Evolutionary conservation across 2,329 filamentous ascomycete species (phyloP), one percentile per base, ranked within the genome.

Genomic region (Penicillium sp.): DNA sequence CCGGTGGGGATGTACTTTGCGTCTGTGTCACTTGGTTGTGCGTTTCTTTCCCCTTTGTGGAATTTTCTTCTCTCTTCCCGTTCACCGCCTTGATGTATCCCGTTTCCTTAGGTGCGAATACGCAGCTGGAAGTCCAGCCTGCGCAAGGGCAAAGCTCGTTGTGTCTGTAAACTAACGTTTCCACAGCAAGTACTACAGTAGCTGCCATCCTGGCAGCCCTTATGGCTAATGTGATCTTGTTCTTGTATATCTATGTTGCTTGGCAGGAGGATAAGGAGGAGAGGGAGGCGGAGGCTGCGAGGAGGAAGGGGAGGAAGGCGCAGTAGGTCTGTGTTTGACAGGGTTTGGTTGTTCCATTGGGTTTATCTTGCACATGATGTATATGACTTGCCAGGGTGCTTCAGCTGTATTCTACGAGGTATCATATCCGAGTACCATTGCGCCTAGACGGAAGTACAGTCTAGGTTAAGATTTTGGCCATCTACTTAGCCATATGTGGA

Each of bases 1-100:
- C 95, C 95, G 15, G 92, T 99, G 69, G 89, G 91, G 46, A 92
- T 91, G 47, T 99, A 97, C 79, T 99, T 96, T 76, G 72, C 91
- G 50, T 91, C 91, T 0, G 84, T 96, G 30, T 86, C 93, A 72
- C 97, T 96, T 79, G 82, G 83, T 69, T 93, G 94, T 93, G 80
- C 60, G 81, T 73, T 49, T 47, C 30, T 47, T 49, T 31, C 21
- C 49, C 7, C 17, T n/a, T 49, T 17, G 35, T n/a, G 21, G n/a
- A 35, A 4, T 46, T 29, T 53, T 38, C 11, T 29, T 49, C n/a
- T 53, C 49, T 19, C 9, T 5, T 41, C 35, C 35, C 11, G 5
- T 41, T 41, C 35, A 38, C 31, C 13, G 35, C 35, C 35, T 15
- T 13, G 2, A 5, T 13, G 35, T 41, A 41, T 15, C 35, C 35